Evolutionary conservation across 768 basidiomycete species (phyloP).

Genomic region (Coprinellus micaceus): DNA sequence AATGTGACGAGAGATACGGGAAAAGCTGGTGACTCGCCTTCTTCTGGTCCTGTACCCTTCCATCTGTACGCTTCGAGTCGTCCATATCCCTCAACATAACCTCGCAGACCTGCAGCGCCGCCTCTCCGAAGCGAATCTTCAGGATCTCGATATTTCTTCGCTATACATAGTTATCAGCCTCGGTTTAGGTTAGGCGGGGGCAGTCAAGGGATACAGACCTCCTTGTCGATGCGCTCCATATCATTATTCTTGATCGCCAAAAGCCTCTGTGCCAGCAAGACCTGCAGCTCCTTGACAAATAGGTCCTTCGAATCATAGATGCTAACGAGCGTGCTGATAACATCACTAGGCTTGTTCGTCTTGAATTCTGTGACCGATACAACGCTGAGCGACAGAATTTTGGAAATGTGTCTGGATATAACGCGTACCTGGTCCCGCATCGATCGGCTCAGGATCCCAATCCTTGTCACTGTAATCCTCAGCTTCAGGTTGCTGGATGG

Average conservation of each 20-base stretch:
- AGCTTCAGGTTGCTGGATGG: slow-evolving; percentile 66
- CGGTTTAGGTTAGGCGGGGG: background rate
- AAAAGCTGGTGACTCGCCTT: slow-evolving; percentile 39
- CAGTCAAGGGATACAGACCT: slow-evolving; percentile 32
- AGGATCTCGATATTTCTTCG: slow-evolving; percentile 90
- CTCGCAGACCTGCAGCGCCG: slow-evolving; percentile 90
- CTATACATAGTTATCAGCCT: slow-evolving; percentile 39
- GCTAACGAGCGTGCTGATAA: slow-evolving; percentile 93
- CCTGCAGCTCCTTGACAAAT: slow-evolving; percentile 93
- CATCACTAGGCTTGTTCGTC: slow-evolving; percentile 85
- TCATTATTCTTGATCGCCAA: slow-evolving; percentile 78
- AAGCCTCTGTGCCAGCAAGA: slow-evolving; percentile 83
- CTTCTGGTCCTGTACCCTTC: slow-evolving; percentile 76
- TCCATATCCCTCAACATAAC: slow-evolving; percentile 98
- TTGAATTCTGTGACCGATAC: slow-evolving; percentile 68
- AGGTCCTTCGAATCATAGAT: slow-evolving; percentile 97
- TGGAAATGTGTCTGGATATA: background rate
- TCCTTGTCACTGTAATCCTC: slow-evolving; percentile 90
- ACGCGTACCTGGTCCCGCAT: slow-evolving; percentile 84
- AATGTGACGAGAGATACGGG: background rate
- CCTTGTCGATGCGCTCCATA: slow-evolving; percentile 71
- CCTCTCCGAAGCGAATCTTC: slow-evolving; percentile 94
- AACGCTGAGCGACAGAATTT: background rate
- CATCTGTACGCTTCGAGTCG: slow-evolving; percentile 86
- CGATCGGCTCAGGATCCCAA: slow-evolving; percentile 95